Conservation (phyloP, 371 early-diverging fungal genomes). For the Catenaria anguillulae region DNA sequence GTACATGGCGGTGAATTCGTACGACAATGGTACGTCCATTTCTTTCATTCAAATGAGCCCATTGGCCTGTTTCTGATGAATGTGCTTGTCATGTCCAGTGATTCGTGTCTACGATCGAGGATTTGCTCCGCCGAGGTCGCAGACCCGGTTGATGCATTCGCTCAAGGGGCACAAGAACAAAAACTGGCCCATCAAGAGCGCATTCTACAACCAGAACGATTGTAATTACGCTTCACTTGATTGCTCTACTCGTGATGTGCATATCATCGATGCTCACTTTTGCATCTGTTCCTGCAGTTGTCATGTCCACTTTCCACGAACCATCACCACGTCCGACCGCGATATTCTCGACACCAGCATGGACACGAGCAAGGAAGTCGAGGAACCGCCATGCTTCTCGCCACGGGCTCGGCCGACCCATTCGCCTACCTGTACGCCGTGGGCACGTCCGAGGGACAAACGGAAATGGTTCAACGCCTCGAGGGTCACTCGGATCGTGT, state of each 20-base stretch:
- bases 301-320: slow-evolving; percentile 2
- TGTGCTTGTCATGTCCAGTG: not conserved
- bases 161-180: slow-evolving; percentile 73
- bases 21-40: slow-evolving; percentile 57
- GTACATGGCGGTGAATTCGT: slow-evolving; percentile 69
- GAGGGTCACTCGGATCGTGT: slow-evolving; percentile 78
- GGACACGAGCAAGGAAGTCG: slow-evolving; percentile 3
- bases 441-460: slow-evolving; percentile 33
- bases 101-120: slow-evolving; percentile 59
- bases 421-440: slow-evolving; percentile 67
- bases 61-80: not conserved
- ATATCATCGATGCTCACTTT: not conserved
- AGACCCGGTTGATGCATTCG: slow-evolving; percentile 46
- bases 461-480: slow-evolving; percentile 51
- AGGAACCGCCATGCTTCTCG: slow-evolving; percentile 44
- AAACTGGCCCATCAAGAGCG: slow-evolving; percentile 77
- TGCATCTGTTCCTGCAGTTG: not conserved
- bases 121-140: slow-evolving; percentile 49
- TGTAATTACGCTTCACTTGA: slow-evolving; percentile 24
- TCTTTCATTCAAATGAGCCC: not conserved
- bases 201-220: slow-evolving; percentile 56
- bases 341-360: not conserved
- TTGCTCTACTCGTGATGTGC: too few relatives aligned
- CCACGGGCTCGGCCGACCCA: slow-evolving; percentile 75
- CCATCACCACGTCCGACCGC: not conserved